Base-by-base conservation (phyloP, 164 flowering plant species). In the Annona squamosa region DNA sequence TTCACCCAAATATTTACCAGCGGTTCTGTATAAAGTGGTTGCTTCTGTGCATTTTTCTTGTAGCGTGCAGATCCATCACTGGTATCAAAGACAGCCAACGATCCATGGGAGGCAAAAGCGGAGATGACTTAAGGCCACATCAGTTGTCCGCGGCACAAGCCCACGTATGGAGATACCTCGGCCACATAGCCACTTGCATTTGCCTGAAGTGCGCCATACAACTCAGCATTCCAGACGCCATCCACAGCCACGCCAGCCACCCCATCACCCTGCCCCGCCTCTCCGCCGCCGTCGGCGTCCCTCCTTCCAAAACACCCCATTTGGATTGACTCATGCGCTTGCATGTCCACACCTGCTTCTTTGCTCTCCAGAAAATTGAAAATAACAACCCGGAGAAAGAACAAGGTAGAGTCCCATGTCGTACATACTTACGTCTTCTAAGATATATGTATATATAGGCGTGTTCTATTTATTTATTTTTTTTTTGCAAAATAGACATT, bases 321-420 rank as follows among this genome's bases (percentile, higher is more conserved):
- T 44, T 78, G 1, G 42, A 45, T 16, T 77, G 70, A 63, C 75
- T 78, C 37, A 41, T 78, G 68, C 75, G 77, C 59, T 26, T 78
- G 12, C 48, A 74, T 7, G 75, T 78, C 42, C 80, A 74, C 65
- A 37, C 77, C 3, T 75, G 80, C 61, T 18, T 69, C 57, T 69
- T 69, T 19, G 57, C 71, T 9, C 45, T 46, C 4, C 48, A 68
- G 19, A 46, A 68, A 68, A 63, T n/a, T 9, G 18, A n/a, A 17
- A 37, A 66, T 9, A 17, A 69, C 18, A 10, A 43, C 10, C 46
- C 4, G 42, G 37, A 18, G 19, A 18, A 63, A 1, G 66, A 63
- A 26, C 37, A 26, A 26, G 1, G 37, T 26, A 26, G 37, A 26
- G 37, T 26, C 37, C 37, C 37, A 26, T 26, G 37, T 26, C 37